A percentile compares a stretch with the other conserved stretches of the same genome.
These are phyloP conservation scores for Eimeria necatrix DNA, from an alignment of 169 alveolate genomes.

Conservation along the genomic window DNA sequence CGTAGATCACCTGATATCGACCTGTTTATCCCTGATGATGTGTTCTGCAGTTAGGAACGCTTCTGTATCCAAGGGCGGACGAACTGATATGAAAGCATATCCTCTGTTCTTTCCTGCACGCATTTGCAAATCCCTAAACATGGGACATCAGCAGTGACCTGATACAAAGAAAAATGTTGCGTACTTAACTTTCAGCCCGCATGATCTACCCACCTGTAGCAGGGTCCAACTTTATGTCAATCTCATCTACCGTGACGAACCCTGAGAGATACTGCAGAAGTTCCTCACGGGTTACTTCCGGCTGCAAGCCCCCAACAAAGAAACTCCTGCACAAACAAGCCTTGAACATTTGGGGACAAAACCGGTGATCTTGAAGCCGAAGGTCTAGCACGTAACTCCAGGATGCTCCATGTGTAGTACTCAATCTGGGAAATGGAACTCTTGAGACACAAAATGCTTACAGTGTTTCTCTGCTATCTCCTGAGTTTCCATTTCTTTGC, in stretches of 20 bases:
- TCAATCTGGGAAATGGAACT: neutral
- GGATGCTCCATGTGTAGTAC: neutral
- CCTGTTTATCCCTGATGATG: constrained; percentile 49
- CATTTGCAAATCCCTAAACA: neutral
- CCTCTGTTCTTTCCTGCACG: constrained; percentile 59
- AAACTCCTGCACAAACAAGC: constrained; percentile 32
- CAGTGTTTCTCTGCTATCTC: neutral
- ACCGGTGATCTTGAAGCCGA: neutral
- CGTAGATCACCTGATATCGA: constrained; percentile 35
- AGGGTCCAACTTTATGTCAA: constrained; percentile 55
- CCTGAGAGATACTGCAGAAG: constrained; percentile 62
- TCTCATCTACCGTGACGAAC: constrained; percentile 62
- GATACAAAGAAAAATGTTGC: neutral
- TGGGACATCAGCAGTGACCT: neutral
- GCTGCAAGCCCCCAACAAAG: constrained; percentile 72
- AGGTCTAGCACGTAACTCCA: neutral
- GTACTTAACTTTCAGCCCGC: neutral
- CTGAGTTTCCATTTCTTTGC: constrained; percentile 21
- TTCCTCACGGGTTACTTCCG: constrained; percentile 52
- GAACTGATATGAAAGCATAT: constrained; percentile 63
- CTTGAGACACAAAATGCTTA: neutral
- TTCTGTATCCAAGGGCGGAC: constrained; percentile 46
- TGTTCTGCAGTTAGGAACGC: constrained; percentile 52
- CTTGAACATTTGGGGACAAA: neutral
- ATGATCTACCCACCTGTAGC: constrained; percentile 19